Evolutionary conservation across 345 rosid species (phyloP), one percentile per base, ranked within the genome.

Genomic region (Combretum micranthum): DNA sequence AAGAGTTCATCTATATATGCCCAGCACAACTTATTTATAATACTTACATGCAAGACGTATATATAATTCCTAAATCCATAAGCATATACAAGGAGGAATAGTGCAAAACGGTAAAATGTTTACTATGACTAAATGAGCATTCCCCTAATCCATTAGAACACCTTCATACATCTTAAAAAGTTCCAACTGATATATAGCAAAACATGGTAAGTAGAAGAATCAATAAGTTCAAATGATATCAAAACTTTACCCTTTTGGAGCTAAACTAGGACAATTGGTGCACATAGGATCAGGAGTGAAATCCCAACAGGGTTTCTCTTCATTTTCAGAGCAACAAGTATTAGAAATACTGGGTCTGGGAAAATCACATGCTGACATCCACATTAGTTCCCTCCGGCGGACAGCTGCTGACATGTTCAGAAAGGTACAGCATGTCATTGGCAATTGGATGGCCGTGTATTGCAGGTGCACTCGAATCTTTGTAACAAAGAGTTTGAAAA

Each of bases 381-480:
- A 87, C 87, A 71, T 69, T 65, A 63, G 48, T 66, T 56, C 75
- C 80, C 56, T 68, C 70, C 23, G 63, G 62, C 43, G 74, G 71
- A 22, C 73, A 71, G 69, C 68, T 63, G 55, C 71, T 60, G 37
- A 57, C 72, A 26, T 74, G 44, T 50, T 71, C 75, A 50, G 72
- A 71, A 17, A 87, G 85, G 74, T 87, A 93, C 65, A 89, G 97
- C 48, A 69, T 69, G 69, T 89, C 97, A 65, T 93, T 93, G 46
- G 85, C 99, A 72, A 93, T 93, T 42, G 96, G 96, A 79, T 93
- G 85, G 32, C 97, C 97, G 72, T 69, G 59, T 72, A 73, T 54
- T 89, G 84, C 78, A 93, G 74, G 80, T 93, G 99, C 57, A 83
- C 90, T 39, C 96, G 90, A 67, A 93, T 93, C 99, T 90, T 64